Base-by-base conservation (phyloP, 306 rosid genomes). In the Chamaecrista fasciculata region DNA sequence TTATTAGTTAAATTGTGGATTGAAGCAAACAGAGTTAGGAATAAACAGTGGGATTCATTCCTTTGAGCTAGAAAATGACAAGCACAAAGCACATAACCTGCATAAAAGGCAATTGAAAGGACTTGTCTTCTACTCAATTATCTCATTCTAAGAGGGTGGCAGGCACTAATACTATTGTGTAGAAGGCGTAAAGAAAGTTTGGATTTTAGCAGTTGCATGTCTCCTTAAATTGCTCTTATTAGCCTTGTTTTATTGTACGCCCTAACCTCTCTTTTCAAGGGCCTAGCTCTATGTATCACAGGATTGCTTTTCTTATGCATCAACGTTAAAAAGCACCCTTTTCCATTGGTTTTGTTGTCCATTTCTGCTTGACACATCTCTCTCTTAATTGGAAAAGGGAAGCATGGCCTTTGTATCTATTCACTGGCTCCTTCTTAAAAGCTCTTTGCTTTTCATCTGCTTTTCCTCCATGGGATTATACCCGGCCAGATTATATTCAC, bases 401-500 rank as follows among this genome's bases (percentile, higher is more conserved):
- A 31, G 56, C 44, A 33, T 36, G 53, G 4, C 3, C 11, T 72
- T 78, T 73, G 81, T 70, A 63, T 62, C 56, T 67, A 70, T 76
- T 77, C 74, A 52, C 70, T 80, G 85, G 83, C 70, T 53, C 74
- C 53, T 88, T 47, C 84, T 67, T 66, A 70, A 80, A 79, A 72
- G 46, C 76, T 24, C 49, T 73, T 81, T 75, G 78, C 79, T 67
- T 66, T 44, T 69, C 66, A 72, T 68, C 70, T 75, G 24, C 60
- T 52, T 78, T 49, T 52, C 57, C 59, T 75, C 81, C 76, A 36
- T 34, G 81, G 85, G 85, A 70, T 83, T 33, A 33, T 33, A 33
- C 6, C 86, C 66, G 36, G 16, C n/a, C n/a, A n/a, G n/a, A n/a
- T n/a, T n/a, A n/a, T n/a, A 77, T 55, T 82, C 91, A 80, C 91